Conservation (phyloP, 2,329 filamentous ascomycete genomes). For the Nothophaeocryptopus gaeumannii region DNA sequence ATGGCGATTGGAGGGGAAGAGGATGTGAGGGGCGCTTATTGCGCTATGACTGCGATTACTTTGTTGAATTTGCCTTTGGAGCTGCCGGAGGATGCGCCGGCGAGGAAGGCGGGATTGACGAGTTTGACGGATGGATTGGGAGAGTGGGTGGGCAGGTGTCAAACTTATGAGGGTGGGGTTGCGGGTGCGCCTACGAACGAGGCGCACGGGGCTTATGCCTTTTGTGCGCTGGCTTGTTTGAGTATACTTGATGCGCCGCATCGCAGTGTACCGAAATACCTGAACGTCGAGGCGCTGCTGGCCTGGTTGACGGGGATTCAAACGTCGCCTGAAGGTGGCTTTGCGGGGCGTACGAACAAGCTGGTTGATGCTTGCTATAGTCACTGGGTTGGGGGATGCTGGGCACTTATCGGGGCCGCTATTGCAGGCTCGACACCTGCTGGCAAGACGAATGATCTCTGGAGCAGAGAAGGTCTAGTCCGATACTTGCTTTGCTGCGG, state of each 20-base stretch:
- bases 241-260: conserved; percentile 79
- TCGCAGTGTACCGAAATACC: conserved; percentile 68
- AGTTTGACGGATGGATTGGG: conserved; percentile 70
- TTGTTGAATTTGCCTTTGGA: conserved; percentile 79
- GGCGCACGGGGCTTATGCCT: conserved; percentile 94
- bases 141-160: conserved; percentile 80
- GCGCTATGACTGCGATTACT: conserved; percentile 78
- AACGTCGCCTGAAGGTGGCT: conserved; percentile 85
- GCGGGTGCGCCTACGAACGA: conserved; percentile 81
- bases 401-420: conserved; percentile 82
- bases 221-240: conserved; percentile 86
- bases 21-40: conserved; percentile 92
- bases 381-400: conserved; percentile 95
- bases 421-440: conserved; percentile 52
- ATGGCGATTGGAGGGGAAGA: conserved; percentile 85
- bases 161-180: conserved; percentile 94
- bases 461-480: conserved; percentile 78
- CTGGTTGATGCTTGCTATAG: conserved; percentile 97
- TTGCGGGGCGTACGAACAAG: conserved; percentile 94
- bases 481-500: conserved; percentile 89
- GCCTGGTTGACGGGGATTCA: conserved; percentile 89
- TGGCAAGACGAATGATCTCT: conserved; percentile 49
- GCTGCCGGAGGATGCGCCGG: conserved; percentile 70
- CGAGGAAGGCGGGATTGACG: conserved; percentile 59
- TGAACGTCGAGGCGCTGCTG: conserved; percentile 73